Evolutionary conservation across 352 stramenopile genomes (phyloP).

Genomic region (Phytophthora pseudosyringae): DNA sequence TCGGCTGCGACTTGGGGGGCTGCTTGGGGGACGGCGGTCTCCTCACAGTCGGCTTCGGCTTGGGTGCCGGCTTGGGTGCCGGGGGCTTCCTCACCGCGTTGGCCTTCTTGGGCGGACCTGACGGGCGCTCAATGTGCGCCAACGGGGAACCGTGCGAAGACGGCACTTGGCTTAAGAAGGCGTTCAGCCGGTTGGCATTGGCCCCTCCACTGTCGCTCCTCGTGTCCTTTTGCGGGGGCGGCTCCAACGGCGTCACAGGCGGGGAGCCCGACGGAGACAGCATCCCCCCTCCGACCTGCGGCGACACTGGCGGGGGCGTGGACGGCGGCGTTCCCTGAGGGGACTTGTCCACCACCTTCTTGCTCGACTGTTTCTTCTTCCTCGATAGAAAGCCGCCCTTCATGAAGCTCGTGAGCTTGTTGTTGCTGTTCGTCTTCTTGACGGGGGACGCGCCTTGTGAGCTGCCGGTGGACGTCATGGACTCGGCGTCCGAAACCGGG

Average conservation of each 20-base stretch:
- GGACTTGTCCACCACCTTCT: slow-evolving; percentile 41
- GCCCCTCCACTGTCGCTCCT: slow-evolving; percentile 54
- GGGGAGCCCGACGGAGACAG: slow-evolving; percentile 39
- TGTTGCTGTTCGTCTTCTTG: slow-evolving; percentile 70
- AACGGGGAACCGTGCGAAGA: slow-evolving; percentile 59
- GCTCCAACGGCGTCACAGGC: slow-evolving; percentile 28
- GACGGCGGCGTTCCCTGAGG: slow-evolving; percentile 65
- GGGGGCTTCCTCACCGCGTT: slow-evolving; percentile 48
- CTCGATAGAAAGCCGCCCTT: slow-evolving; percentile 76
- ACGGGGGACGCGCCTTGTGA: slow-evolving; percentile 61
- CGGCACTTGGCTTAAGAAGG: slow-evolving; percentile 80
- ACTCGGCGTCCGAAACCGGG: slow-evolving; percentile 77
- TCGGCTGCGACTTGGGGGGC: slow-evolving; percentile 27
- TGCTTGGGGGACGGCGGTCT: slow-evolving; percentile 36
- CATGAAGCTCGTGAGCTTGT: slow-evolving; percentile 84
- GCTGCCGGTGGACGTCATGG: slow-evolving; percentile 65
- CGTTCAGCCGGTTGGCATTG: slow-evolving; percentile 71
- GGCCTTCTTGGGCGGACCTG: slow-evolving; percentile 61
- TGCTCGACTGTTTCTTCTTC: slow-evolving; percentile 63
- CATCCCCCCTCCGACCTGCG: slow-evolving; percentile 39
- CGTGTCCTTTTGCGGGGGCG: slow-evolving; percentile 39
- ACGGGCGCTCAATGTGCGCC: slow-evolving; percentile 61
- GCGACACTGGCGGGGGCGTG: slow-evolving; percentile 63
- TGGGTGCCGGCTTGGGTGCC: slow-evolving; percentile 26
- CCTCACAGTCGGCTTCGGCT: slow-evolving; percentile 23